Conservation (phyloP, 2,329 filamentous ascomycete genomes). For the Akanthomyces muscarius region DNA sequence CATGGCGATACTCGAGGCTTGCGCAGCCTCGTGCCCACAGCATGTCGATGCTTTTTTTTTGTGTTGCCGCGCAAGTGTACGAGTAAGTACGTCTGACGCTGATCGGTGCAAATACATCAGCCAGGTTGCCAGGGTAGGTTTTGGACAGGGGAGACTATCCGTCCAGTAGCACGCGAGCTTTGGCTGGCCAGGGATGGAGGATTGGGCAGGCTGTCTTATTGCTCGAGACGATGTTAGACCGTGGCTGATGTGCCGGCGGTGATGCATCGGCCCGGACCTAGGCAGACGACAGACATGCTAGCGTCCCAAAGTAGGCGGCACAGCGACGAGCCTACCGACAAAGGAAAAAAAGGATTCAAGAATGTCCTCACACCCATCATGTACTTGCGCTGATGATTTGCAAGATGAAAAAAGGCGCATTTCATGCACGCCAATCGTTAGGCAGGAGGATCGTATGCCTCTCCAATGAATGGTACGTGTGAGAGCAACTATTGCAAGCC, state of each 20-base stretch:
- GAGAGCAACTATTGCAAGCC: neutral
- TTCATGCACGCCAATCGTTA: neutral
- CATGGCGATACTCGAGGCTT: neutral
- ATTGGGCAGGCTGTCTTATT: neutral
- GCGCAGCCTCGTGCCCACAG: neutral
- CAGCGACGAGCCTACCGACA: neutral
- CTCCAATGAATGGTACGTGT: neutral
- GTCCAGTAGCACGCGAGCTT: neutral
- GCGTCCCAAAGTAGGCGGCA: no score
- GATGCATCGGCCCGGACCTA: neutral
- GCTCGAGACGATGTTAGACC: neutral
- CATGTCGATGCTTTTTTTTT: neutral
- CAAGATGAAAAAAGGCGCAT: neutral
- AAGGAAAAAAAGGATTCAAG: neutral
- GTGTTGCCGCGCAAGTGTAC: no score
- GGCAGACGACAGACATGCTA: neutral
- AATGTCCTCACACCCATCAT: no score
- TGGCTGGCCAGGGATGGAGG: neutral
- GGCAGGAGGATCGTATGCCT: conserved; percentile 3
- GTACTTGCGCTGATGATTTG: neutral
- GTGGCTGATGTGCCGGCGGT: neutral
- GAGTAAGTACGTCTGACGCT: neutral
- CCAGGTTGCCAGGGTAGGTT: neutral
- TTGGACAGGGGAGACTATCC: neutral
- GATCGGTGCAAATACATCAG: neutral